These are phyloP conservation scores for Cladophialophora bantiana DNA, from an alignment of 2,329 filamentous ascomycete species.

Conservation along the genomic window DNA sequence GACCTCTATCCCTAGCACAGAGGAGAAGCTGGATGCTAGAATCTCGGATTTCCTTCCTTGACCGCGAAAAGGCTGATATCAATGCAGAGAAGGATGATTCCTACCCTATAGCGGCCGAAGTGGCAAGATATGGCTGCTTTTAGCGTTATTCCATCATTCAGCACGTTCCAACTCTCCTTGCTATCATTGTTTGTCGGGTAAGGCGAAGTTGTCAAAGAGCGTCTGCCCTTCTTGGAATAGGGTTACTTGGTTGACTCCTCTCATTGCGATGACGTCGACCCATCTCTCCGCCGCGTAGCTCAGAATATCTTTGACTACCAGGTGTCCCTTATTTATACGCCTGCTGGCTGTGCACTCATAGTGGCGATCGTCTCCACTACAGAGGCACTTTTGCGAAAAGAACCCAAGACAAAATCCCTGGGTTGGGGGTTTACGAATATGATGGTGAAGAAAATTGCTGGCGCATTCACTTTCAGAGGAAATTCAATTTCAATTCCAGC, in stretches of 20 bases:
- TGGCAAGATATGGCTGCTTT: background rate
- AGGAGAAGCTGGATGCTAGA: background rate
- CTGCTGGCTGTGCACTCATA: background rate
- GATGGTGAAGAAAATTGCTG: background rate
- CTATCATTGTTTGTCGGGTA: background rate
- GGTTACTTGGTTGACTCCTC: slow-evolving; percentile 7
- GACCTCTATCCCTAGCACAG: too few species aligned
- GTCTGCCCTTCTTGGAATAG: slow-evolving; percentile 6
- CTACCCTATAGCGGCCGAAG: background rate
- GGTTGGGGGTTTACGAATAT: background rate
- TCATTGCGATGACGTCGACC: background rate
- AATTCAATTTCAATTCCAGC: background rate
- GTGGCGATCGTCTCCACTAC: background rate
- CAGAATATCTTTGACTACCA: slow-evolving; percentile 13
- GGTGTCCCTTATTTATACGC: slow-evolving; percentile 12
- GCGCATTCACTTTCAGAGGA: background rate
- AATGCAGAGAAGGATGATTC: background rate
- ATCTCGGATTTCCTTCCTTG: slow-evolving; percentile 2
- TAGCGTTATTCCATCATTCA: background rate
- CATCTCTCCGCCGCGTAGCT: background rate
- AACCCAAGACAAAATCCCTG: background rate
- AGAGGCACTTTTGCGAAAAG: slow-evolving; percentile 10
- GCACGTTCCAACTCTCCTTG: background rate
- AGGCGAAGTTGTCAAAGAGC: background rate
- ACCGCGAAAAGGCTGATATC: slow-evolving; percentile 4